A percentile compares a stretch with the other conserved stretches of the same genome.
Evolutionary conservation across 169 alveolate genomes (phyloP).

Genomic region (Amoebophrya sp.): DNA sequence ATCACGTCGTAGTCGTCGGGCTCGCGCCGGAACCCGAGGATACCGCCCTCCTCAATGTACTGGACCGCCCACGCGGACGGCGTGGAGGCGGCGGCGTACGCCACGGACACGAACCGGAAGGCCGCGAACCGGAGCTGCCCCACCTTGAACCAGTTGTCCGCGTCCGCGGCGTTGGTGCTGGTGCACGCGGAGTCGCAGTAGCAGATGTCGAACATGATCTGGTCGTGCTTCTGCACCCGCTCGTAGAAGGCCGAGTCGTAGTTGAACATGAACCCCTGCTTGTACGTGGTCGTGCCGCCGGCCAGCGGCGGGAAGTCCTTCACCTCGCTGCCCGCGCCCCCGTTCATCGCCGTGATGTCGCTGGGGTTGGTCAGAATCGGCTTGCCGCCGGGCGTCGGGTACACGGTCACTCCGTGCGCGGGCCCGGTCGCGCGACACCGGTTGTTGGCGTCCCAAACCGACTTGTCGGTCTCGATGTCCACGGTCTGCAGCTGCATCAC

Average conservation of each 20-base stretch:
- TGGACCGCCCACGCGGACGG: conserved; percentile 9
- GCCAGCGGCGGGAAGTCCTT: not conserved
- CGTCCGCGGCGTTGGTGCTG: not conserved
- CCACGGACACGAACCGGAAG: not conserved
- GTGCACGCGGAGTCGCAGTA: not conserved
- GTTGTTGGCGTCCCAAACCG: not conserved
- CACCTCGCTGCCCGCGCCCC: not conserved
- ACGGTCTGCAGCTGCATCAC: not conserved
- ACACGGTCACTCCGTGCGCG: not conserved
- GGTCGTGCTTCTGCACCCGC: conserved; percentile 12
- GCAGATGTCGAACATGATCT: conserved; percentile 23
- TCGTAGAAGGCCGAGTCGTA: not conserved
- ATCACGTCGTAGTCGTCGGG: conserved; percentile 19
- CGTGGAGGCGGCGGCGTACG: not conserved
- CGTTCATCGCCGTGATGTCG: not conserved
- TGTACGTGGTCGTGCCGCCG: not conserved
- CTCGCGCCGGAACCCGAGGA: not conserved
- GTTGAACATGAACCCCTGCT: not conserved
- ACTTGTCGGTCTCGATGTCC: not conserved
- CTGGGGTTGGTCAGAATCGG: not conserved
- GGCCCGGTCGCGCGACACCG: conserved; percentile 9
- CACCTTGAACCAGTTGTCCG: not conserved
- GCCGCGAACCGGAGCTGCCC: conserved; percentile 7
- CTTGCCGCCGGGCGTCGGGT: not conserved
- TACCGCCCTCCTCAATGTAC: conserved; percentile 8